Base-by-base conservation (phyloP, 2,329 filamentous ascomycete species). In the Ascochyta lentis region DNA sequence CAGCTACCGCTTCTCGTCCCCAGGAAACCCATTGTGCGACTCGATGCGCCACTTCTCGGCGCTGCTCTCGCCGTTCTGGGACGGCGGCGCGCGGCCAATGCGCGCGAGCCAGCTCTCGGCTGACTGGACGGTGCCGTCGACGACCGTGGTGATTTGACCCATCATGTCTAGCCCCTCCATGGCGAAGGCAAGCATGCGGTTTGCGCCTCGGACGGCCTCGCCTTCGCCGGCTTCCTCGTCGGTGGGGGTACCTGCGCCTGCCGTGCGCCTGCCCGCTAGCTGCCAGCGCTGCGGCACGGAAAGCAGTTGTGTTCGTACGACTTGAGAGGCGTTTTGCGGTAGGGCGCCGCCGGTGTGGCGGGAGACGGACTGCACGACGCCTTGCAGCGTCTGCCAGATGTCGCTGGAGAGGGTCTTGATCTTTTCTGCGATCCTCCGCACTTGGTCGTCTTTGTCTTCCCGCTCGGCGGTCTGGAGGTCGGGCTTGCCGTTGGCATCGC, bases 141-240 rank as follows among this genome's bases (percentile, higher is more conserved):
- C 84, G 2, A 97, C 91, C 5, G 88, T 87, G 37, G 88, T 95
- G 45, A 99, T 92, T 73, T 97, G 92, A 1, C 87, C 85, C 83
- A 98, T 92, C 89, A 98, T 96, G 65, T 97, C 92, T 13, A 98
- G 81, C 0, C 93, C 92, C 73, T 98, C 94, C 68, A 89, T 90
- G 6, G 94, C 94, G 47, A 98, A 86, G 1, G 95, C 86, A 12
- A 98, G 79, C 52, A 96, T 92, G 37, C 89, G 84, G 64, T 92
- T 89, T 0, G 91, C 92, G 47, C 79, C 80, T 8, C 81, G 76
- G 10, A 81, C 81, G 16, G 83, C 82, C 33, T 72, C 71, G n/a
- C 69, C 70, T 1, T 49, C 55, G 10, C 49, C 43, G 27, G 63
- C 60, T 5, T 60, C 60, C 26, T 58, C 56, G 15, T 56, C 59